Conservation (phyloP, 306 rosid species). For the Datisca glomerata region DNA sequence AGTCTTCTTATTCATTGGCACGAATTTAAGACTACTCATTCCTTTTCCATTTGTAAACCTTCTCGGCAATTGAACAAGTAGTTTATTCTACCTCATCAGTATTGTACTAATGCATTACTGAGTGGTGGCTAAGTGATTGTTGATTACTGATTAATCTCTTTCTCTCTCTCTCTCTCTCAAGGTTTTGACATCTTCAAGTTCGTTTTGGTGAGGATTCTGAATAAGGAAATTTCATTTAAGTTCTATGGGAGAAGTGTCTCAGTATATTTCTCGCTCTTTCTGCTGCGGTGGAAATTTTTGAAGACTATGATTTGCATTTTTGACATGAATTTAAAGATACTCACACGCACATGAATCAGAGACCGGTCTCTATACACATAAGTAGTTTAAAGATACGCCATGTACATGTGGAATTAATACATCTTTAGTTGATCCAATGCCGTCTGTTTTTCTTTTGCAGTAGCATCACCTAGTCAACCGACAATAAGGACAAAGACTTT, state of each 20-base stretch:
- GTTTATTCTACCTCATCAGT: conserved; percentile 13
- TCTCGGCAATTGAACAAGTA: conserved; percentile 47
- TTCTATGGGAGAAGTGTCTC: conserved; percentile 48
- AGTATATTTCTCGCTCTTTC: conserved; percentile 44
- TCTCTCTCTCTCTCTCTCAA: conserved; percentile 27
- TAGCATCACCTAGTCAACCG: conserved; percentile 31
- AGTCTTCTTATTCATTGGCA: conserved; percentile 1
- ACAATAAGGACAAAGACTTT: conserved; percentile 41
- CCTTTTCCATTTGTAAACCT: conserved; percentile 9
- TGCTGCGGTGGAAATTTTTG: too few species aligned
- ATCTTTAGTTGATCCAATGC: too few species aligned
- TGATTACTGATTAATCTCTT: conserved; percentile 40
- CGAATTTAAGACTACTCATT: neutral
- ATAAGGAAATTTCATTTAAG: conserved; percentile 42
- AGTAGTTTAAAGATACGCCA: too few species aligned
- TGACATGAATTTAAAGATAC: neutral
- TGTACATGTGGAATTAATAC: too few species aligned
- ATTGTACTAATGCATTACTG: conserved; percentile 15
- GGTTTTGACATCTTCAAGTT: conserved; percentile 60
- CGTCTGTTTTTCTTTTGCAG: conserved; percentile 73
- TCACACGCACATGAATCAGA: conserved; percentile 38
- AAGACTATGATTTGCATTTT: conserved; percentile 1
- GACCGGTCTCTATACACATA: conserved; percentile 88
- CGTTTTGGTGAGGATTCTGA: neutral
- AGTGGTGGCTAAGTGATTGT: conserved; percentile 23